A percentile compares a stretch with the other conserved stretches of the same genome.
Evolutionary conservation across 2,329 filamentous ascomycete species (phyloP).

Genomic region (Xylaria sp.): DNA sequence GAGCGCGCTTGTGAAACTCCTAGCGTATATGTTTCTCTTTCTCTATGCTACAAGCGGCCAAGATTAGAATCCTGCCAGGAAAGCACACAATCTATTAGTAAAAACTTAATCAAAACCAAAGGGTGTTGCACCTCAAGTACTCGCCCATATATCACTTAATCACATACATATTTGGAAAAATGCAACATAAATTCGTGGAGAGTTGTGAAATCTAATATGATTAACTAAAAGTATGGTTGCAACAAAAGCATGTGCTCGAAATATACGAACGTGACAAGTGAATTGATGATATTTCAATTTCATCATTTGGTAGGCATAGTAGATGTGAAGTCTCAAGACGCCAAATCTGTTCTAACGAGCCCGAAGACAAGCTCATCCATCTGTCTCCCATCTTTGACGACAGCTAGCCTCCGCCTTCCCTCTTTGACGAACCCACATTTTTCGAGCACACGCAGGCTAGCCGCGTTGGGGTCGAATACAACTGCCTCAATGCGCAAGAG

Average conservation of each 20-base stretch:
- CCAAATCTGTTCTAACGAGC: slow-evolving; percentile 46
- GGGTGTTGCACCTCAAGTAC: too few species aligned
- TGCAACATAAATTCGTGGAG: too few species aligned
- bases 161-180: too few species aligned
- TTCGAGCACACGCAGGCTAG: slow-evolving; percentile 49
- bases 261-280: neutral
- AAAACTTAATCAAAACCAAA: neutral
- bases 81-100: neutral
- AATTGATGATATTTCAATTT: neutral
- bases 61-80: slow-evolving; percentile 4
- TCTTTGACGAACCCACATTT: slow-evolving; percentile 52
- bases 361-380: slow-evolving; percentile 48
- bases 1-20: neutral
- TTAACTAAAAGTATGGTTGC: too few species aligned
- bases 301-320: neutral
- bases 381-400: slow-evolving; percentile 49
- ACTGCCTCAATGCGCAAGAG: slow-evolving; percentile 50
- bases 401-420: slow-evolving; percentile 48
- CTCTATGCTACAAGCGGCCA: neutral
- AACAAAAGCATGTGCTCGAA: too few species aligned
- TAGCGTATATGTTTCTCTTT: neutral
- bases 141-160: neutral
- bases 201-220: too few species aligned
- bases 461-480: slow-evolving; percentile 47
- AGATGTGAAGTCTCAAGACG: slow-evolving; percentile 1